Evolutionary conservation across 2,329 filamentous ascomycete genomes (phyloP), one percentile per base, ranked within the genome.

Genomic region (Aspergillus tubingensis): DNA sequence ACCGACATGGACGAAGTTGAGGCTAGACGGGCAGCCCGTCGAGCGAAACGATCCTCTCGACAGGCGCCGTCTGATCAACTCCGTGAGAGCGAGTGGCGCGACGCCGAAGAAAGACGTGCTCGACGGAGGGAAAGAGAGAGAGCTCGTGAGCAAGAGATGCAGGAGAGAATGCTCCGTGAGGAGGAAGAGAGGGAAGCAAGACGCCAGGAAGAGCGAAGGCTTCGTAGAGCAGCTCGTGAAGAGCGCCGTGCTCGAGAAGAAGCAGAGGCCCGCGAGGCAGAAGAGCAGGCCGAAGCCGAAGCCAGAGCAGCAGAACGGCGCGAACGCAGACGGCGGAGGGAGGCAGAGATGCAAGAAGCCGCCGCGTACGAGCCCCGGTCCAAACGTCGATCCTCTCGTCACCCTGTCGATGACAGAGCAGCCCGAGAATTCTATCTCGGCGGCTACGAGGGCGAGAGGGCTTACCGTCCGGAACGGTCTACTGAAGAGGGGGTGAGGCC

Each of bases 11-110:
- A 80, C 56, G 78, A 83, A 3, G 85, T 87, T 15, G 88, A 90
- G 71, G 85, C 84, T 21, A 83, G 86, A 51, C 83, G 83, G 48
- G 86, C 85, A 30, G 86, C 86, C 59, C 85, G 88, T n/a, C 84
- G 83, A 58, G 82, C 85, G 1, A 83, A 81, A 54, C 83, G 82
- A 54, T 65, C 72, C 15, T 72, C 74, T 27, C 74, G 72, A 50
- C 72, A 76, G 30, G 76, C 68, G 10, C 68, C 73, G 2, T 71
- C 74, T 15, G 76, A 77, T 38, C 68, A 68, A 52, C 61, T 68
- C 7, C 73, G 72, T 5, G 74, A 75, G 23, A 63, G 58, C 15
- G 76, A 76, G 53, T 55, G 68, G 19, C 69, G 70, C 49, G 74
- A 77, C 57, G 70, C 68, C 1, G 74, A 78, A 59, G 76, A 78